Percentiles rank a stretch among this genome's conserved stretches.
Conservation (phyloP, 1,139 yeast species). For the Kodamaea sp. region DNA sequence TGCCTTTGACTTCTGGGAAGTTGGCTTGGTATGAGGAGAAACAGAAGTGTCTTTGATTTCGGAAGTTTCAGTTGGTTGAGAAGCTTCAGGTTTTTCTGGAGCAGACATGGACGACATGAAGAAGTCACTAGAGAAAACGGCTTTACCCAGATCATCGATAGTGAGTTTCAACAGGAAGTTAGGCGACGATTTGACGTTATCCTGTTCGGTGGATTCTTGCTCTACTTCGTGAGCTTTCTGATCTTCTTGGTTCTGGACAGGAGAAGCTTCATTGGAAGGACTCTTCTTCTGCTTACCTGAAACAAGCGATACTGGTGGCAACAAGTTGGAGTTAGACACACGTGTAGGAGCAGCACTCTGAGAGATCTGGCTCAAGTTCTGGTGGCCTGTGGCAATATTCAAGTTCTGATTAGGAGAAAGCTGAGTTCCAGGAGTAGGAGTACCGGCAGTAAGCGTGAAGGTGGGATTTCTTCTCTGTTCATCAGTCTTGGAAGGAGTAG, state of each 20-base stretch:
- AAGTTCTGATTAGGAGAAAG: conserved; percentile 6
- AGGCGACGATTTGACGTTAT: neutral
- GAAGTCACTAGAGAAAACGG: conserved; percentile 36
- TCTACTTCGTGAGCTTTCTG: neutral
- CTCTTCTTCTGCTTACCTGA: neutral
- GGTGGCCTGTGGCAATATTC: neutral
- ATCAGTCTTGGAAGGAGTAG: conserved; percentile 10
- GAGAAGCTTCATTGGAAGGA: neutral
- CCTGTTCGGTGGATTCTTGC: neutral
- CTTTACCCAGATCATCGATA: conserved; percentile 50
- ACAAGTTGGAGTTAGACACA: conserved; percentile 18
- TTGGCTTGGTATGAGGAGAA: conserved; percentile 4
- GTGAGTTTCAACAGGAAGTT: conserved; percentile 39
- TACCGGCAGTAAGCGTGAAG: conserved; percentile 4
- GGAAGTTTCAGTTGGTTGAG: neutral
- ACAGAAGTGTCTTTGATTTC: conserved; percentile 1
- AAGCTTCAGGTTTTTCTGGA: neutral
- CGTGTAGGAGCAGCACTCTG: neutral
- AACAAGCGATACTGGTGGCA: conserved; percentile 34
- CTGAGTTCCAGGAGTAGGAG: conserved; percentile 7
- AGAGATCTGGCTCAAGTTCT: neutral
- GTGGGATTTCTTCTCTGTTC: conserved; percentile 3
- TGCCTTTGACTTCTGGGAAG: conserved; percentile 1
- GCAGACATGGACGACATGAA: conserved; percentile 7
- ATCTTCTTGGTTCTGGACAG: neutral